phyloP scores from a whole-genome alignment of 2,329 filamentous ascomycete species.

The Fusarium anthophilum region DNA sequence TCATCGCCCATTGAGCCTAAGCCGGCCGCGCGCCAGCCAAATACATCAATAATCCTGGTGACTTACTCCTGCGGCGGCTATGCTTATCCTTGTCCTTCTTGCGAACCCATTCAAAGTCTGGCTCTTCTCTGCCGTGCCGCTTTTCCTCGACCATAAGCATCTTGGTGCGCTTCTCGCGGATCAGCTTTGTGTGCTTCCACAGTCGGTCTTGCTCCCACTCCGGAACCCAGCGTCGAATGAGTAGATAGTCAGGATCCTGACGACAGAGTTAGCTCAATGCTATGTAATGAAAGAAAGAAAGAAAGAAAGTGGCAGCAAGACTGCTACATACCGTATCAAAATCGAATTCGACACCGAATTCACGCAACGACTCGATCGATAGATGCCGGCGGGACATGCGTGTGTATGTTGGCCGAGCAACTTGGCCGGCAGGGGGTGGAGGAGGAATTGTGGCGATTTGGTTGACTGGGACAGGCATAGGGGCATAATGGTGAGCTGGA shows the following conservation, averaged over 20 bases:
- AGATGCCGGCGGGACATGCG: constrained; percentile 70
- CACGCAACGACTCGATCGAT: constrained; percentile 68
- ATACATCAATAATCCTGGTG: constrained; percentile 66
- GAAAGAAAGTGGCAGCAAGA: not conserved
- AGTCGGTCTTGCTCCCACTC: constrained; percentile 76
- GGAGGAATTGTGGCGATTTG: constrained; percentile 4
- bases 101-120: constrained; percentile 65
- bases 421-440: not conserved
- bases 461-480: not conserved
- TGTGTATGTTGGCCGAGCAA: constrained; percentile 65
- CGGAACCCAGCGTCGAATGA: constrained; percentile 78
- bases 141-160: constrained; percentile 60
- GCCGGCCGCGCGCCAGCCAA: constrained; percentile 61
- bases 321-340: constrained; percentile 61
- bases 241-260: constrained; percentile 73
- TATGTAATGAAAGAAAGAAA: too few relatives aligned
- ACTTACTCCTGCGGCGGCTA: constrained; percentile 64
- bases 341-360: constrained; percentile 66
- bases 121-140: constrained; percentile 53
- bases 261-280: constrained; percentile 44
- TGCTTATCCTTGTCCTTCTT: constrained; percentile 64
- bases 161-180: constrained; percentile 66
- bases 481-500: constrained; percentile 3
- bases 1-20: constrained; percentile 30
- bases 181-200: constrained; percentile 74